A percentile compares a stretch with the other conserved stretches of the same genome.
These are phyloP conservation scores for Verbena officinalis DNA, from an alignment of 257 asterid species.

Conservation along the genomic window DNA sequence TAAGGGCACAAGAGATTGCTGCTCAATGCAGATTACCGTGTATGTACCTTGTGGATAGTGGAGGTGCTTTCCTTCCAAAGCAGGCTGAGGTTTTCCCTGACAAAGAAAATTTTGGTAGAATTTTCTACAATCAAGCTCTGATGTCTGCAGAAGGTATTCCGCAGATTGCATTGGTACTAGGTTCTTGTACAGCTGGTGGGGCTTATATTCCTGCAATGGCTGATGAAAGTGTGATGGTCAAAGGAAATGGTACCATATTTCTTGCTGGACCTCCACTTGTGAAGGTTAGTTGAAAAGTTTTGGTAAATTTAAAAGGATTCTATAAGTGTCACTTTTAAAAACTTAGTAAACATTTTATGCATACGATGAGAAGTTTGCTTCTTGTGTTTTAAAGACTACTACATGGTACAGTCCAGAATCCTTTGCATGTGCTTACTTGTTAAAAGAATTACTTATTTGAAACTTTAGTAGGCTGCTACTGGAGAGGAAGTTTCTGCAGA, in stretches of 20 bases:
- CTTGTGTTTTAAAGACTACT: slow-evolving; percentile 11
- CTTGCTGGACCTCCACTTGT: slow-evolving; percentile 99
- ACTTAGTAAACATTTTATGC: slow-evolving; percentile 8
- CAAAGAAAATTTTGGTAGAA: slow-evolving; percentile 92
- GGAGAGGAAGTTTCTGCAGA: slow-evolving; percentile 98
- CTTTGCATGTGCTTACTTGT: slow-evolving; percentile 13
- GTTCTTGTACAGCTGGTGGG: slow-evolving; percentile 99
- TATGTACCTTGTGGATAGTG: slow-evolving; percentile 96
- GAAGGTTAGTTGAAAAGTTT: slow-evolving; percentile 59
- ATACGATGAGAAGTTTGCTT: slow-evolving; percentile 13
- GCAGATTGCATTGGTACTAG: slow-evolving; percentile 90
- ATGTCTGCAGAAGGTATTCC: slow-evolving; percentile 98
- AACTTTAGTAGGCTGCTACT: slow-evolving; percentile 85
- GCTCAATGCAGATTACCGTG: slow-evolving; percentile 86
- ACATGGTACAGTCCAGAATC: background rate
- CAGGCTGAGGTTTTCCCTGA: slow-evolving; percentile 99
- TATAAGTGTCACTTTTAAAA: background rate
- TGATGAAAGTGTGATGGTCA: slow-evolving; percentile 98
- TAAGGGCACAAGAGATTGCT: slow-evolving; percentile 97
- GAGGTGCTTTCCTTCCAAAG: slow-evolving; percentile 98
- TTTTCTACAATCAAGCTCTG: slow-evolving; percentile 88
- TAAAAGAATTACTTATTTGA: slow-evolving; percentile 29
- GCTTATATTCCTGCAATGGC: slow-evolving; percentile 99
- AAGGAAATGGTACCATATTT: slow-evolving; percentile 97
- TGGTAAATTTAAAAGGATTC: slow-evolving; percentile 3